phyloP scores from a whole-genome alignment of 208 protist genomes.

The Leptomonas pyrrhocoris region DNA sequence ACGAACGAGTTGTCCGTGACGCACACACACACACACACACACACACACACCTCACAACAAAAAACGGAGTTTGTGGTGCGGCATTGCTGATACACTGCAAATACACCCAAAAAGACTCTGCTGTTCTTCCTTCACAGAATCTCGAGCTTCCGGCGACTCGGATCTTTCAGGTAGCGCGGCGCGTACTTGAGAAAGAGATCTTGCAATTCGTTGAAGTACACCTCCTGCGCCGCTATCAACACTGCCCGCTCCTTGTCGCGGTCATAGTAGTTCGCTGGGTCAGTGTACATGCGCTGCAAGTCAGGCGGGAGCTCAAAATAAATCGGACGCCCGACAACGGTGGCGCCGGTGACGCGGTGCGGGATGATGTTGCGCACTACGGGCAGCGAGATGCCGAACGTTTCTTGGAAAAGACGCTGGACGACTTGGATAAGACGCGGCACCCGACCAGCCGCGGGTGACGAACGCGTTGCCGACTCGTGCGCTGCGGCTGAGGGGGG shows the following conservation, averaged over 20 bases:
- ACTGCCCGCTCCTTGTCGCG: conserved; percentile 33
- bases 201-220: conserved; percentile 43
- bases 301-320: conserved; percentile 40
- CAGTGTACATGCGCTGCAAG: conserved; percentile 38
- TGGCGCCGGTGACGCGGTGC: conserved; percentile 34
- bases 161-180: conserved; percentile 35
- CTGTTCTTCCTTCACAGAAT: conserved; percentile 9
- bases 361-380: conserved; percentile 61
- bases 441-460: not conserved
- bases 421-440: conserved; percentile 23
- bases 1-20: too few relatives aligned
- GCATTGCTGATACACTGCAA: too few relatives aligned
- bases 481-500: not conserved
- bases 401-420: conserved; percentile 46
- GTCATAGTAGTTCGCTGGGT: conserved; percentile 33
- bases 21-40: not conserved
- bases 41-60: too few relatives aligned
- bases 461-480: not conserved
- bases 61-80: too few relatives aligned
- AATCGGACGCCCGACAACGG: conserved; percentile 59
- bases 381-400: conserved; percentile 59
- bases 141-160: conserved; percentile 29
- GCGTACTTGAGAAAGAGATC: conserved; percentile 54
- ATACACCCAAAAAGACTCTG: not conserved
- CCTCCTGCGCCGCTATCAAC: conserved; percentile 38